Conservation (phyloP, 805 yeast species). For the Priceomyces fermenticarens region DNA sequence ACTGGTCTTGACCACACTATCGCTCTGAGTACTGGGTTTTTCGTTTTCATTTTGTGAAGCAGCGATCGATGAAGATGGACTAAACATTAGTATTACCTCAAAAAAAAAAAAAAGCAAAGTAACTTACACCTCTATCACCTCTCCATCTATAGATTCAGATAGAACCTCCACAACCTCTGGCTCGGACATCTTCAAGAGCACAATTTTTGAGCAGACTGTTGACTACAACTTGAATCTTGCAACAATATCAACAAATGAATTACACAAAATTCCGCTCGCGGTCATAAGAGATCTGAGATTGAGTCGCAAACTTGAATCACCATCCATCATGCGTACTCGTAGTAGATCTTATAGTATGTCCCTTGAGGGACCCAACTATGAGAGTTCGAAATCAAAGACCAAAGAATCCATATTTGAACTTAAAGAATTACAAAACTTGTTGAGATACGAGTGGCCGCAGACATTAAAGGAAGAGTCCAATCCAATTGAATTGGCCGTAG, state of each 20-base stretch:
- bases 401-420: constrained; percentile 32
- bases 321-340: constrained; percentile 14
- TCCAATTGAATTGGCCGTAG: constrained; percentile 81
- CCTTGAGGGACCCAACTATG: constrained; percentile 15
- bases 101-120: not conserved
- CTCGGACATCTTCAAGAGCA: constrained; percentile 6
- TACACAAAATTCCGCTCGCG: too few relatives aligned
- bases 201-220: too few relatives aligned
- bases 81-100: too few relatives aligned
- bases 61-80: too few relatives aligned
- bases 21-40: too few relatives aligned
- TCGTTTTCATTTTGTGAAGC: too few relatives aligned
- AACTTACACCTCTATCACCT: constrained; percentile 22
- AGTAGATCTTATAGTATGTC: constrained; percentile 22
- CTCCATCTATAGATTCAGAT: constrained; percentile 7
- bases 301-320: too few relatives aligned
- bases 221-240: too few relatives aligned
- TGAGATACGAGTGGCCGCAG: constrained; percentile 45
- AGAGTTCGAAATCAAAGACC: constrained; percentile 13
- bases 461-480: constrained; percentile 49
- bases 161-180: constrained; percentile 12
- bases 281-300: too few relatives aligned
- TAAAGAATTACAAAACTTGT: constrained; percentile 32
- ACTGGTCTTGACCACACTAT: too few relatives aligned
- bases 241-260: too few relatives aligned